A percentile compares a stretch with the other conserved stretches of the same genome.
phyloP scores from a whole-genome alignment of 1,139 yeast genomes.

The Geotrichum fermentans region DNA sequence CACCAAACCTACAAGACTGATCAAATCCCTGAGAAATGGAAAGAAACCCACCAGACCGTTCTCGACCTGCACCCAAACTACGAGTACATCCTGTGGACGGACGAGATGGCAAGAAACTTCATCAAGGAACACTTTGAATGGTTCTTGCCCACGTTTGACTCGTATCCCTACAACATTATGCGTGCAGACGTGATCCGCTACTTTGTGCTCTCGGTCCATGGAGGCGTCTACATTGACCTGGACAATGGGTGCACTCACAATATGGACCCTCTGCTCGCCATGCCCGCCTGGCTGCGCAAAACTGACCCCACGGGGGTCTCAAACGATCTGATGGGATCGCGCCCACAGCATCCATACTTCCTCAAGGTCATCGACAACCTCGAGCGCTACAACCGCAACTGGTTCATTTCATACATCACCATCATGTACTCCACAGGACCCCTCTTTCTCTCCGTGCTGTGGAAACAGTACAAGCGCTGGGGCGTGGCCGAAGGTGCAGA shows the following conservation, averaged over 20 bases:
- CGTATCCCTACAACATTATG: conserved; percentile 74
- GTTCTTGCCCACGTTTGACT: conserved; percentile 76
- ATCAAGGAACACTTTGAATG: conserved; percentile 76
- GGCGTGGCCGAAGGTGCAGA: conserved; percentile 24
- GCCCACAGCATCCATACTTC: conserved; percentile 84
- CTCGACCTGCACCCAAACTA: conserved; percentile 79
- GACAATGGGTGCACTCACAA: conserved; percentile 81
- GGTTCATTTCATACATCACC: conserved; percentile 70
- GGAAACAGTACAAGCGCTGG: conserved; percentile 86
- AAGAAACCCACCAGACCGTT: conserved; percentile 69
- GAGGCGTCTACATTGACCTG: conserved; percentile 86
- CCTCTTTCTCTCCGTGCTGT: conserved; percentile 72
- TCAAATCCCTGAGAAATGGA: conserved; percentile 77
- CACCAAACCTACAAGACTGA: conserved; percentile 87
- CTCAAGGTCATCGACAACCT: conserved; percentile 61
- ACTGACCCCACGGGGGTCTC: conserved; percentile 90
- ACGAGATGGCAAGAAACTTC: conserved; percentile 72
- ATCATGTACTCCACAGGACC: conserved; percentile 96
- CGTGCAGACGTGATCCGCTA: conserved; percentile 92
- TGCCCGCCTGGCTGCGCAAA: conserved; percentile 81
- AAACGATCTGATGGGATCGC: conserved; percentile 88
- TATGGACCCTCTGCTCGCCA: conserved; percentile 73
- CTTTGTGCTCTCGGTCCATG: conserved; percentile 74
- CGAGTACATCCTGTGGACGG: conserved; percentile 84
- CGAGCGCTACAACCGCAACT: conserved; percentile 45